Percentiles rank a stretch among this genome's conserved stretches.
Conservation (phyloP, 768 basidiomycete genomes). For the Rhizopogon vesiculosus region DNA sequence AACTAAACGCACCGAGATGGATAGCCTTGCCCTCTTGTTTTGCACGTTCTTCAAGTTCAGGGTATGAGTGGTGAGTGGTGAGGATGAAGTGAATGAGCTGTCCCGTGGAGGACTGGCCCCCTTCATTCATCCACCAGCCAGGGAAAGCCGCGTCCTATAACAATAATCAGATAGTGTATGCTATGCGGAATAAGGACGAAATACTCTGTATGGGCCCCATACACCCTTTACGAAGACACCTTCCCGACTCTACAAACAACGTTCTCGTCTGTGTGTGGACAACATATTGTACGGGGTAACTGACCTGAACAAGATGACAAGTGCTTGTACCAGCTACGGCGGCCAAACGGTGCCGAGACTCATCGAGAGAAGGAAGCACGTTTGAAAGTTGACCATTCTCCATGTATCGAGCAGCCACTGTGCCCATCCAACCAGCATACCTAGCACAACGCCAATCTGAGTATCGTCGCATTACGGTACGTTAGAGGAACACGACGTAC, state of each 20-base stretch:
- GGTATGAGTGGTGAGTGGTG: constrained; percentile 85
- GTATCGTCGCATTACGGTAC: not conserved
- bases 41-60: constrained; percentile 58
- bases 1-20: constrained; percentile 40
- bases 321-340: constrained; percentile 96
- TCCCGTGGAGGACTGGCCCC: constrained; percentile 98
- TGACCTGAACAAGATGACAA: constrained; percentile 88
- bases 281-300: constrained; percentile 2
- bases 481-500: constrained; percentile 33
- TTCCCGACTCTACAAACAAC: constrained; percentile 56
- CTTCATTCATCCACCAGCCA: constrained; percentile 99
- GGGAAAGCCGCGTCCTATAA: constrained; percentile 79
- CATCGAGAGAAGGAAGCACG: constrained; percentile 57
- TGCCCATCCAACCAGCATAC: constrained; percentile 97
- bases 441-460: constrained; percentile 27
- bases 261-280: not conserved
- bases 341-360: constrained; percentile 79
- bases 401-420: constrained; percentile 74
- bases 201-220: constrained; percentile 85
- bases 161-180: constrained; percentile 6
- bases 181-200: constrained; percentile 1
- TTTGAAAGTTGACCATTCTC: constrained; percentile 49
- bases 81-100: constrained; percentile 91
- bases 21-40: constrained; percentile 56
- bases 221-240: constrained; percentile 88